Percentiles rank a stretch among this genome's conserved stretches.
phyloP scores from a whole-genome alignment of 371 early-diverging fungal genomes.

The Blastocladiella emersonii region DNA sequence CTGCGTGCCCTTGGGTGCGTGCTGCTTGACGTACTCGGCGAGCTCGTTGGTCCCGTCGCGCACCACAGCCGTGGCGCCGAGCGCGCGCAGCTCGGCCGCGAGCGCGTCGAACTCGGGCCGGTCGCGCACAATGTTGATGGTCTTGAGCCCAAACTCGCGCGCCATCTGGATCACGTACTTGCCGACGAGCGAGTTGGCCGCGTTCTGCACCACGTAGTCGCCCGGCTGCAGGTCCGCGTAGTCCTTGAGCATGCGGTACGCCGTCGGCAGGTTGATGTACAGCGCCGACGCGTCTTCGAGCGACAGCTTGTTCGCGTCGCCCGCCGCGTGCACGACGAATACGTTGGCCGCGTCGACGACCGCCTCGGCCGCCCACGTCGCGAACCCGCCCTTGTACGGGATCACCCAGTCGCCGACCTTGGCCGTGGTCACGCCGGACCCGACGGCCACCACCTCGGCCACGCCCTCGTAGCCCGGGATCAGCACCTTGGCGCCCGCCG shows the following conservation, averaged over 20 bases:
- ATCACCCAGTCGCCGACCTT: slow-evolving; percentile 66
- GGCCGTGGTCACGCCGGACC: slow-evolving; percentile 21
- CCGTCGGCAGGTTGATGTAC: slow-evolving; percentile 88
- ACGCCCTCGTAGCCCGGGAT: slow-evolving; percentile 72
- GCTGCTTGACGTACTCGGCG: background rate
- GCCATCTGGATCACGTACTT: slow-evolving; percentile 87
- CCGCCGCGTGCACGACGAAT: background rate
- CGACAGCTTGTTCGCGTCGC: background rate
- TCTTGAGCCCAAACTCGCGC: slow-evolving; percentile 54
- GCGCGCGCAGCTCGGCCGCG: background rate
- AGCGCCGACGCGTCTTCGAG: background rate
- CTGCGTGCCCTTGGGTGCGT: background rate
- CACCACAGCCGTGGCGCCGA: background rate
- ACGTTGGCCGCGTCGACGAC: background rate
- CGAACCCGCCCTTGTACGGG: slow-evolving; percentile 44
- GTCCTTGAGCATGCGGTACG: slow-evolving; percentile 81
- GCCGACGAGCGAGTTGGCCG: slow-evolving; percentile 86
- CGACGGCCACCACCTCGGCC: slow-evolving; percentile 50
- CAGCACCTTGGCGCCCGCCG: slow-evolving; percentile 36
- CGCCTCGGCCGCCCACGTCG: background rate
- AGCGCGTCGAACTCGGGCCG: slow-evolving; percentile 13
- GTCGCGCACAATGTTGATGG: slow-evolving; percentile 78
- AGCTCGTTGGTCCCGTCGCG: background rate
- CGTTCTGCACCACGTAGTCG: slow-evolving; percentile 85
- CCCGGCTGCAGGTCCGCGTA: slow-evolving; percentile 54